phyloP scores from a whole-genome alignment of 805 yeast species.

The Wickerhamiella kurtzmanii region DNA sequence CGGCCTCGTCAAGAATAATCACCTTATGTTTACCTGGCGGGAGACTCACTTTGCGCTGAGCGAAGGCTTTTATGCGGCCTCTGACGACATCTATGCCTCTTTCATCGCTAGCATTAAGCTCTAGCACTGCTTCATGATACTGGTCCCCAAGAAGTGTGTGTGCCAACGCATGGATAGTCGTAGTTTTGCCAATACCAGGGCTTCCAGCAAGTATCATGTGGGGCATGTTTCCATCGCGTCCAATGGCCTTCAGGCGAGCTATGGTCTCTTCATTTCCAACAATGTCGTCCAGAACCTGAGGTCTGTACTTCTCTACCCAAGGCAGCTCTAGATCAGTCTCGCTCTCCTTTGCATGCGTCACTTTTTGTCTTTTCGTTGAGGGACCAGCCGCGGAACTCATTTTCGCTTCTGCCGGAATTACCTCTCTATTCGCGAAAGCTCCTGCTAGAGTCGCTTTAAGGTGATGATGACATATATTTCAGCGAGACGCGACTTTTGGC shows the following conservation, averaged over 20 bases:
- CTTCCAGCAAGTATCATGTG: conserved; percentile 85
- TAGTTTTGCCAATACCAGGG: conserved; percentile 97
- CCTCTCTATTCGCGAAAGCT: neutral
- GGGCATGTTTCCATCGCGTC: conserved; percentile 91
- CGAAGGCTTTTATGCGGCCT: conserved; percentile 86
- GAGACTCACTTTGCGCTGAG: conserved; percentile 78
- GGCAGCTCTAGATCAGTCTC: conserved; percentile 13
- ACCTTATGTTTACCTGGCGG: conserved; percentile 89
- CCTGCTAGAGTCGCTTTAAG: too few relatives aligned
- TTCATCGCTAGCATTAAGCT: conserved; percentile 91
- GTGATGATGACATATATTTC: neutral
- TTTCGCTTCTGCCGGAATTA: neutral
- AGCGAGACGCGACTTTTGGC: neutral
- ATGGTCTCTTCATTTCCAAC: conserved; percentile 91
- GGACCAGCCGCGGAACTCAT: conserved; percentile 9
- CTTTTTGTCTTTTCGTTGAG: conserved; percentile 11
- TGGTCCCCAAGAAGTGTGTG: conserved; percentile 62
- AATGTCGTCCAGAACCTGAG: conserved; percentile 60
- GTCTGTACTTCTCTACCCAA: conserved; percentile 95
- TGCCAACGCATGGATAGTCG: conserved; percentile 84
- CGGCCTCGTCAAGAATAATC: conserved; percentile 88
- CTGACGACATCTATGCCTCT: conserved; percentile 96
- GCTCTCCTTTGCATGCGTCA: neutral
- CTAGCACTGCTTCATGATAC: conserved; percentile 72
- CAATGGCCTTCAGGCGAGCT: conserved; percentile 69